Conservation (phyloP, 2,329 filamentous ascomycete species). For the Emericellopsis cladophorae region DNA sequence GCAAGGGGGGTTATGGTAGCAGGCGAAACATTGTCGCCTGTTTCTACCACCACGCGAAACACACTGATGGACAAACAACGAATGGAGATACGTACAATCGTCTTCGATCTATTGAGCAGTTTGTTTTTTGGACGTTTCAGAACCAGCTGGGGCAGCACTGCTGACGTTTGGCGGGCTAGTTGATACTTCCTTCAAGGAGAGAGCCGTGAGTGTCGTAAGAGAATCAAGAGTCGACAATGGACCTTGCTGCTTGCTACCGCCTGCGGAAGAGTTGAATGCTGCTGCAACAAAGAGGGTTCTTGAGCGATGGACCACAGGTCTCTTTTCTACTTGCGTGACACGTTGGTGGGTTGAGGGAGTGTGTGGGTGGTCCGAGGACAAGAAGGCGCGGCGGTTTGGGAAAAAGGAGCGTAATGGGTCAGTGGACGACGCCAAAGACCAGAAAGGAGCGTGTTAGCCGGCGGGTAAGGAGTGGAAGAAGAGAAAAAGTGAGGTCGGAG, state of each 20-base stretch:
- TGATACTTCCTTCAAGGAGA: no score
- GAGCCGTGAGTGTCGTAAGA: no score
- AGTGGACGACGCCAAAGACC: neutral
- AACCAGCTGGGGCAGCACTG: constrained; percentile 1
- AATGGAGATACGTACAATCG: no score
- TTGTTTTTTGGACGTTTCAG: neutral
- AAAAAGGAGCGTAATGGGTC: constrained; percentile 1
- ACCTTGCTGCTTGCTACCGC: no score
- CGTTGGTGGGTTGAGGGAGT: neutral
- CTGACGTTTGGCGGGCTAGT: neutral
- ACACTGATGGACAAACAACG: no score
- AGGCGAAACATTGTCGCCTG: no score
- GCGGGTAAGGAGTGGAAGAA: neutral
- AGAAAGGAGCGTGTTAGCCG: neutral
- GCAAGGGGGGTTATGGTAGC: no score
- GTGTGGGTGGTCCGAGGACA: neutral
- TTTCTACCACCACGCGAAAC: no score
- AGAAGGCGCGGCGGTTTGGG: neutral
- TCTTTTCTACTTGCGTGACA: neutral
- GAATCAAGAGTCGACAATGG: no score
- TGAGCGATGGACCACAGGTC: neutral
- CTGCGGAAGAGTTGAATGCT: neutral
- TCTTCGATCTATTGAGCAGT: no score
- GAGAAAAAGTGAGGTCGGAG: neutral
- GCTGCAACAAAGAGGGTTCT: constrained; percentile 1